Evolutionary conservation across 2,329 filamentous ascomycete genomes (phyloP).

Genomic region (Ascocoryne sarcoides): DNA sequence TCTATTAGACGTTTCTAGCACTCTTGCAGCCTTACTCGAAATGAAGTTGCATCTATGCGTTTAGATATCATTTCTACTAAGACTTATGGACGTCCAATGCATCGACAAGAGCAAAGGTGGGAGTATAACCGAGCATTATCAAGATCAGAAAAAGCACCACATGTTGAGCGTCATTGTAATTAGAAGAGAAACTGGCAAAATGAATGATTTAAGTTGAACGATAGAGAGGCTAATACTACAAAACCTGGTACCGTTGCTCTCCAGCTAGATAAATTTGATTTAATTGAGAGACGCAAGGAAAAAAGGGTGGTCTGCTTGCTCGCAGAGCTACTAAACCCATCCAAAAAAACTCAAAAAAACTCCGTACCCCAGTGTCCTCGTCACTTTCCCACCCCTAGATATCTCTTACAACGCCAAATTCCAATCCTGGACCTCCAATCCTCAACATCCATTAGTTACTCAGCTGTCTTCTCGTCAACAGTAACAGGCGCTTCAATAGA

Average conservation of each 20-base stretch:
- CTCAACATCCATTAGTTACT: not conserved
- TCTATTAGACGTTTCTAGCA: too few species aligned
- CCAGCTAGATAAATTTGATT: not conserved
- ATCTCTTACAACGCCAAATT: not conserved
- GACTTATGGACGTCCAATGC: too few species aligned
- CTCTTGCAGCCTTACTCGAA: too few species aligned
- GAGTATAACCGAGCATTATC: not conserved
- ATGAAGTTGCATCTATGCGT: not conserved
- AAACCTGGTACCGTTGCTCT: not conserved
- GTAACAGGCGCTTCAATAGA: conserved; percentile 7
- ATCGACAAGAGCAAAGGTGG: too few species aligned
- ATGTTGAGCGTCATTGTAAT: not conserved
- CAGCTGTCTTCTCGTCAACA: not conserved
- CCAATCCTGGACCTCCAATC: not conserved
- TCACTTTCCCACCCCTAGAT: not conserved
- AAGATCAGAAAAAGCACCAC: not conserved
- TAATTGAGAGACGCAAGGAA: not conserved
- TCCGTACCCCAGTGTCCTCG: not conserved
- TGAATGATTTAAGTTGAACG: not conserved
- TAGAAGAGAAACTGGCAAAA: not conserved
- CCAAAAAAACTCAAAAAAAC: not conserved
- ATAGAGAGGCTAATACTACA: not conserved
- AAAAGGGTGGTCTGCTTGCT: not conserved
- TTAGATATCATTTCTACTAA: not conserved
- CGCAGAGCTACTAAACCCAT: not conserved